Base-by-base conservation (phyloP, 1,139 yeast genomes). In the Yamadazyma mexicana region DNA sequence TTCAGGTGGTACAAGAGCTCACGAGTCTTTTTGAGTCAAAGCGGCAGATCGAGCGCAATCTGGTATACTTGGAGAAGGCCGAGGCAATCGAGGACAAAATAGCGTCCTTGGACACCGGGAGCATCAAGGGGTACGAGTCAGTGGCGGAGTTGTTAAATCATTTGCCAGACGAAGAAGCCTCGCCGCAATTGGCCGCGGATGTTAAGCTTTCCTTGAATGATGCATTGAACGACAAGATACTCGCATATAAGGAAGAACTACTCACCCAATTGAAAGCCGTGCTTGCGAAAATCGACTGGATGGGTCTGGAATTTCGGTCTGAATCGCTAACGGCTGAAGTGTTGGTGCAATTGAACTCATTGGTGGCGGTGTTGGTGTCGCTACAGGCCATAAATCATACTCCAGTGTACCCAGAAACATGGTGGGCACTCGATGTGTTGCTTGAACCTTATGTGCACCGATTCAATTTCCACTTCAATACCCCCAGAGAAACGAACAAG, bases 381-480 rank as follows among this genome's bases (percentile, higher is more conserved):
- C 49, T 79, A 14, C 79, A 77, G 39, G 55, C 62, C 5, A 54
- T 75, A 8, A 44, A 51, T 7, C 44, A 51, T 3, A 42, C 49
- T 1, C 71, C 77, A 0, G 39, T 39, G 4, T 69, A 72, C 35
- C 80, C 81, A 0, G 57, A 64, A 1, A 61, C 80, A 0, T 64
- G 84, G 57, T 75, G 83, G 79, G 84, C 83, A 1, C 69, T 86
- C 35, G 75, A 75, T 25, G 58, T 73, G 0, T 60, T 88, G 23
- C 64, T 84, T 0, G 67, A 72, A 31, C 83, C 84, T 7, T 74
- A 87, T 40, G 68, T 67, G 17, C 58, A 77, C 11, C 74, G 92
- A 42, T 87, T 89, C 55, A 70, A 76, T 33, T 91, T 74, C 61
- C 96, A 91, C 60, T 91, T 91, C 59, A 80, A 79, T 42, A 45